Base-by-base conservation (phyloP, 2,329 filamentous ascomycete species). In the Alternaria sp. region DNA sequence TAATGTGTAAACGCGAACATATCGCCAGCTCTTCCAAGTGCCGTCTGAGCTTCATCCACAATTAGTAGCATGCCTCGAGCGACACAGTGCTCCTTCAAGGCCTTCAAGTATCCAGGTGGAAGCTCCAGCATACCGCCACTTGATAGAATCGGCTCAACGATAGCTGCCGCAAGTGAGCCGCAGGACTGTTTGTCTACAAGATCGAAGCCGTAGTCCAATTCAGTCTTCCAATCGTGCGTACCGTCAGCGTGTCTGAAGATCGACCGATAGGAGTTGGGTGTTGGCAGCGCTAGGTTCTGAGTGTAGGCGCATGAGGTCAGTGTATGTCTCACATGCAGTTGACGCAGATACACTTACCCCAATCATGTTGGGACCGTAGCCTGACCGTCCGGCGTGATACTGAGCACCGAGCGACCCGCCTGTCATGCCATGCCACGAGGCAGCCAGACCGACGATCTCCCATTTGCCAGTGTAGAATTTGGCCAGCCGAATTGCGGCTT, bases 381-480 rank as follows among this genome's bases (percentile, higher is more conserved):
- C 82, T 57, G 80, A 83, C 3, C 87, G 79, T 1, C 86, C 87
- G 12, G 83, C 81, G 46, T 84, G 83, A 71, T 87, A 89, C 3
- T 85, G 85, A 0, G 87, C 85, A 0, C 82, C 82, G 0, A 82
- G 78, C 0, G 88, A 82, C 4, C 81, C 85, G 5, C 81, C 81
- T 0, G 88, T 90, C 61, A 91, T 81, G 15, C 88, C 88, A 75
- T 91, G 88, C 81, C 85, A 91, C 32, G 85, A 87, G 0, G 85
- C 85, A 0, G 83, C 83, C 56, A 90, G 80, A 0, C 82, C 89
- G 6, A 90, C 86, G 54, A 91, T 84, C 73, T 90, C 88, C 68
- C 88, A 90, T 55, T 88, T 90, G 1, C 88, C 87, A 0, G 88
- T 91, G 69, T 85, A 89, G 10, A 82, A 77, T 68, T 91, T 91